These are phyloP conservation scores for Hypoxylon fragiforme DNA, from an alignment of 495 filamentous ascomycete species.

Conservation along the genomic window DNA sequence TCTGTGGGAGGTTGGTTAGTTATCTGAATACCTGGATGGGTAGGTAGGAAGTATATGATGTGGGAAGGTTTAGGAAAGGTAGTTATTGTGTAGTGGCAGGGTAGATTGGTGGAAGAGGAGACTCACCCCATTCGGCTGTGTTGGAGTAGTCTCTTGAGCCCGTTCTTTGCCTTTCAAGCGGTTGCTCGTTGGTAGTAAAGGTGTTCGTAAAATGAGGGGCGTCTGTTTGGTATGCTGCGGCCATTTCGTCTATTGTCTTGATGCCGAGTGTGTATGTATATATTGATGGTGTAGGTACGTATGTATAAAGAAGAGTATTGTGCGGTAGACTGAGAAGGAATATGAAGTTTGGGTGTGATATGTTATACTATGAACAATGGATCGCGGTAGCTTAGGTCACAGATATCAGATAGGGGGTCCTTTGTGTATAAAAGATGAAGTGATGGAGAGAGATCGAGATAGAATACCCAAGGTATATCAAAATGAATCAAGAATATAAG, in stretches of 20 bases:
- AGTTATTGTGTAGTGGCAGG: background rate
- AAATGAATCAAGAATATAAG: background rate
- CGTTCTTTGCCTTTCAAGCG: slow-evolving; percentile 16
- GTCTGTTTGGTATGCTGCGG: slow-evolving; percentile 18
- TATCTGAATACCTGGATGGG: background rate
- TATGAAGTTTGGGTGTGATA: too few relatives aligned
- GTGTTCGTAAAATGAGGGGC: slow-evolving; percentile 26
- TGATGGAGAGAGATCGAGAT: slow-evolving; percentile 10
- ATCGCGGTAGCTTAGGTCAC: background rate
- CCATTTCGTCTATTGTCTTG: slow-evolving; percentile 19
- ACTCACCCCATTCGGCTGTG: slow-evolving; percentile 51
- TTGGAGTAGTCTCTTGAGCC: slow-evolving; percentile 35
- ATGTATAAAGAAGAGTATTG: background rate
- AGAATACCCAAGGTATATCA: background rate
- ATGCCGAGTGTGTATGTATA: background rate
- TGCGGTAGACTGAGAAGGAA: too few relatives aligned
- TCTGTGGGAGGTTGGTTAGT: slow-evolving; percentile 43
- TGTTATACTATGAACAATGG: background rate
- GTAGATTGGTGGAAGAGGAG: background rate
- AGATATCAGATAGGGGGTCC: background rate
- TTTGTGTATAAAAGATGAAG: background rate
- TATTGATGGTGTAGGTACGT: background rate
- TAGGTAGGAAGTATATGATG: background rate
- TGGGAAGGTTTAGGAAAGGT: background rate
- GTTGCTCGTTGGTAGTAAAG: slow-evolving; percentile 21